A percentile compares a stretch with the other conserved stretches of the same genome.
These are phyloP conservation scores for Eucommia ulmoides DNA, from an alignment of 257 asterid genomes.

Conservation along the genomic window DNA sequence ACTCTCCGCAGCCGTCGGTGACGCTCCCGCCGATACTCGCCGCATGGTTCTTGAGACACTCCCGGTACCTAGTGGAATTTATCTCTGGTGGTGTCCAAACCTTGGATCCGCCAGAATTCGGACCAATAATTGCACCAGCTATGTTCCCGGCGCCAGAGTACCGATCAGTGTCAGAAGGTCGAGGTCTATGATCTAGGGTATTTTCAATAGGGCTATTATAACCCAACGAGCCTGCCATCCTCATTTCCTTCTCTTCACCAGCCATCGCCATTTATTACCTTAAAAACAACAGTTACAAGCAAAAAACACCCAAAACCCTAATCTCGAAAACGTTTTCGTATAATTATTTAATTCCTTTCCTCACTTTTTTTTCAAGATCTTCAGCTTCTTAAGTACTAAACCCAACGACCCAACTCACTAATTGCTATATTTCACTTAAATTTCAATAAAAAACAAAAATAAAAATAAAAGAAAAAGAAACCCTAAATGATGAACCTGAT, in stretches of 20 bases:
- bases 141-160: not conserved
- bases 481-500: too few relatives aligned
- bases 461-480: not conserved
- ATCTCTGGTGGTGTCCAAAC: conserved; percentile 18
- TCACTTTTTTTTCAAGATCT: not conserved
- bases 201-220: conserved; percentile 22
- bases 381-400: conserved; percentile 8
- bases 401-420: conserved; percentile 9
- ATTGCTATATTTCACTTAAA: conserved; percentile 10
- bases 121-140: not conserved
- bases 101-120: conserved; percentile 34
- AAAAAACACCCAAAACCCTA: too few relatives aligned
- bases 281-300: too few relatives aligned
- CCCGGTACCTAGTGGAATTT: conserved; percentile 35
- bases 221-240: conserved; percentile 16
- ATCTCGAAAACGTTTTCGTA: too few relatives aligned
- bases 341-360: too few relatives aligned
- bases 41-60: conserved; percentile 85
- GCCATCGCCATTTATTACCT: conserved; percentile 23
- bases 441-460: not conserved
- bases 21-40: conserved; percentile 80
- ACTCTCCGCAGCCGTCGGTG: conserved; percentile 95
- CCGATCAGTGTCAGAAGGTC: conserved; percentile 14
- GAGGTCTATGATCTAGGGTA: conserved; percentile 17
- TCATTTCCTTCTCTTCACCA: conserved; percentile 36